Evolutionary conservation across 108 stramenopile genomes (phyloP).

Genomic region (Pseudonitzschia pungens): DNA sequence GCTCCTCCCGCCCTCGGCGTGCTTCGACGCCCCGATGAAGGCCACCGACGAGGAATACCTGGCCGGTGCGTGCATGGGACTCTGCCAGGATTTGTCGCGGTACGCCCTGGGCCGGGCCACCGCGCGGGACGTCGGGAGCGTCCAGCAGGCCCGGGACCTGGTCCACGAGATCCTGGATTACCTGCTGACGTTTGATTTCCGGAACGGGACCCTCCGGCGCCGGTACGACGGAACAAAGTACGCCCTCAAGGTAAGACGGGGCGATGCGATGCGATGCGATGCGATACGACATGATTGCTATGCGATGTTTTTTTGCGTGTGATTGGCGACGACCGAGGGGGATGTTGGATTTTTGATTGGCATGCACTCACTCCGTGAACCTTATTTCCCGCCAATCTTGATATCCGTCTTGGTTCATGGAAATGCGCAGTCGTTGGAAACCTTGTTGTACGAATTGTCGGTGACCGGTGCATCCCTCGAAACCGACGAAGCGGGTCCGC

Average conservation of each 20-base stretch:
- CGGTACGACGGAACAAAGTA: slow-evolving; percentile 91
- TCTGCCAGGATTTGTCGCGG: slow-evolving; percentile 64
- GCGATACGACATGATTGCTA: not conserved
- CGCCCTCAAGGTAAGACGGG: slow-evolving; percentile 41
- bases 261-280: not conserved
- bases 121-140: slow-evolving; percentile 45
- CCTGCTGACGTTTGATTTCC: slow-evolving; percentile 84
- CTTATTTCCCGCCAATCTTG: not conserved
- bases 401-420: not conserved
- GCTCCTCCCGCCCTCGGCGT: slow-evolving; percentile 30
- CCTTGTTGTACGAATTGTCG: slow-evolving; percentile 83
- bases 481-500: slow-evolving; percentile 9
- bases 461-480: slow-evolving; percentile 47
- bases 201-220: slow-evolving; percentile 90
- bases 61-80: slow-evolving; percentile 70
- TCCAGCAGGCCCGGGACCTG: slow-evolving; percentile 54
- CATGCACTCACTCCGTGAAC: not conserved
- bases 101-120: slow-evolving; percentile 74
- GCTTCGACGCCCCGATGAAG: slow-evolving; percentile 8
- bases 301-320: too few relatives aligned
- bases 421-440: slow-evolving; percentile 53
- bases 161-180: slow-evolving; percentile 58
- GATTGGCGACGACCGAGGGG: not conserved
- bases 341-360: not conserved
- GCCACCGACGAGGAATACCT: slow-evolving; percentile 84